Conservation (phyloP, 2,329 filamentous ascomycete species). For the Volutella citrinella region DNA sequence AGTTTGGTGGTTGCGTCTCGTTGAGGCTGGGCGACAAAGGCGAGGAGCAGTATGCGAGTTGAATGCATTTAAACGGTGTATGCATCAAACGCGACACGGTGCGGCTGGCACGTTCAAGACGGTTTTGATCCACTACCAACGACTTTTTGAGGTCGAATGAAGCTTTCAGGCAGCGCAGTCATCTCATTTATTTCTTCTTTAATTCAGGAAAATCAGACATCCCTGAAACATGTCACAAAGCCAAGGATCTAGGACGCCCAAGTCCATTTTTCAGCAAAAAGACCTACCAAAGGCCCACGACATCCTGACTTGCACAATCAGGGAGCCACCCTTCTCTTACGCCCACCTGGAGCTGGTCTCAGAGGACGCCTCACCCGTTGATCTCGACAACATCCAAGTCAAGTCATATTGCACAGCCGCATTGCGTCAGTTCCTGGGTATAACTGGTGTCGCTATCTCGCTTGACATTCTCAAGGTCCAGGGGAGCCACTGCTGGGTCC, state of each 20-base stretch:
- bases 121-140: no score
- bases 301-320: conserved; percentile 51
- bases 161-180: no score
- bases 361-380: conserved; percentile 18
- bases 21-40: conserved; percentile 8
- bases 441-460: conserved; percentile 63
- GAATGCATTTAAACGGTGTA: conserved; percentile 21
- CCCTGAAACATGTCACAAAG: conserved; percentile 21
- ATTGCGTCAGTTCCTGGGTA: conserved; percentile 66
- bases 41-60: not conserved
- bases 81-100: conserved; percentile 13
- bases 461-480: conserved; percentile 67
- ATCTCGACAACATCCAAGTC: conserved; percentile 60
- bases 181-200: no score
- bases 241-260: conserved; percentile 14
- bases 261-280: conserved; percentile 27
- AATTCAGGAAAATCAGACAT: no score
- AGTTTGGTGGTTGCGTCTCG: no score
- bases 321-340: conserved; percentile 53
- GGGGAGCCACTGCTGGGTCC: conserved; percentile 57
- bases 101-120: no score
- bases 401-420: conserved; percentile 62
- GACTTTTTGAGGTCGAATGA: no score
- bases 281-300: conserved; percentile 42
- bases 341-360: conserved; percentile 50